A percentile compares a stretch with the other conserved stretches of the same genome.
Evolutionary conservation across 108 stramenopile genomes (phyloP).

Genomic region (Halocafeteria seosinensis): DNA sequence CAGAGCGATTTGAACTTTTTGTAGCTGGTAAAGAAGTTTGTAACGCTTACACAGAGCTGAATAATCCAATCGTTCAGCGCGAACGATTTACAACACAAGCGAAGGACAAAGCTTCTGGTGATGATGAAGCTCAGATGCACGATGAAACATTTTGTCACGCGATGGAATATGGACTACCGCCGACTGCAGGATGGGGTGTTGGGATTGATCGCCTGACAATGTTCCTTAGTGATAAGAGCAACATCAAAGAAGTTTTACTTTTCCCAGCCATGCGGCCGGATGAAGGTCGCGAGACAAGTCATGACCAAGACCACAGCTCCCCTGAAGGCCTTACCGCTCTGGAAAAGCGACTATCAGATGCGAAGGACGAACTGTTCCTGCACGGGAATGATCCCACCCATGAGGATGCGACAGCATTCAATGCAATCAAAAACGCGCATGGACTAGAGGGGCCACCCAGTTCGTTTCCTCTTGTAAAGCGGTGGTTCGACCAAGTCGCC

Average conservation of each 20-base stretch:
- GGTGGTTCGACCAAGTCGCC: too few species aligned
- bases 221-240: constrained; percentile 98
- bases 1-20: constrained; percentile 97
- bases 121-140: constrained; percentile 95
- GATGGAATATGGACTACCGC: constrained; percentile 90
- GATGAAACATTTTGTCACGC: constrained; percentile 81
- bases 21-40: constrained; percentile 88
- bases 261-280: constrained; percentile 99
- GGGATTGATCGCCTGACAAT: constrained; percentile 96
- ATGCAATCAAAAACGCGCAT: too few species aligned
- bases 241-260: constrained; percentile 96
- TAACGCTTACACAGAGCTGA: constrained; percentile 99
- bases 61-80: constrained; percentile 81
- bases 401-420: too few species aligned
- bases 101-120: constrained; percentile 71
- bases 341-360: not conserved
- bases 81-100: constrained; percentile 80
- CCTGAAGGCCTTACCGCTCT: not conserved
- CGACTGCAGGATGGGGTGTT: constrained; percentile 94
- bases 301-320: not conserved
- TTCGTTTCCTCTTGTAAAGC: too few species aligned
- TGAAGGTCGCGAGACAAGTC: not conserved
- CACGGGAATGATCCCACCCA: too few species aligned
- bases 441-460: too few species aligned
- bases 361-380: too few species aligned